Percentiles rank a stretch among this genome's conserved stretches.
Evolutionary conservation across 192 early-diverging fungal species (phyloP).

Genomic region (Mortierella alpina): DNA sequence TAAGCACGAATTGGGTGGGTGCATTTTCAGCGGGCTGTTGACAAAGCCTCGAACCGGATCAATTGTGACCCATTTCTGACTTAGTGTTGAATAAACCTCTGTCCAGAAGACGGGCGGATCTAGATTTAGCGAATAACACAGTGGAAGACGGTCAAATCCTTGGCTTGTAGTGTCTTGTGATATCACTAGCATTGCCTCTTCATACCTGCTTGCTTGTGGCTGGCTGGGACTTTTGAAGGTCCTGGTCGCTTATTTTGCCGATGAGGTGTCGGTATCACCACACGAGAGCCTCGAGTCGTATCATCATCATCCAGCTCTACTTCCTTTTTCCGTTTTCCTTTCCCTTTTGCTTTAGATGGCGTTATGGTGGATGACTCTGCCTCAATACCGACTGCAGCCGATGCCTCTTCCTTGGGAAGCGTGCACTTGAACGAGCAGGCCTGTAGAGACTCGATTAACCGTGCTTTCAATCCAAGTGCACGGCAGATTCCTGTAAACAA

Average conservation of each 20-base stretch:
- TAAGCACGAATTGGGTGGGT: slow-evolving; percentile 56
- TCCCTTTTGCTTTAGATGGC: background rate
- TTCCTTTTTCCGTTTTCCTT: slow-evolving; percentile 34
- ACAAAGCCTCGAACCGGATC: slow-evolving; percentile 67
- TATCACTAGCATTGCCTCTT: background rate
- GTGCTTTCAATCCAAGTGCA: slow-evolving; percentile 61
- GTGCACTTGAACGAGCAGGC: slow-evolving; percentile 70
- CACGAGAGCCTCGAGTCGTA: slow-evolving; percentile 44
- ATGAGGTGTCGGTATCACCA: slow-evolving; percentile 27
- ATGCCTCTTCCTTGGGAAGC: slow-evolving; percentile 35
- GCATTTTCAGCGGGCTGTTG: slow-evolving; percentile 65
- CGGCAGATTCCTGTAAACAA: slow-evolving; percentile 60
- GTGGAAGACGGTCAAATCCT: background rate
- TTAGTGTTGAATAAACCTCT: slow-evolving; percentile 65
- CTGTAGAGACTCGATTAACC: slow-evolving; percentile 75
- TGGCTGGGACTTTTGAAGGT: slow-evolving; percentile 19
- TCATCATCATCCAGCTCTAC: slow-evolving; percentile 37
- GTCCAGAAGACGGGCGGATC: slow-evolving; percentile 73
- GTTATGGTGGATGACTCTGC: background rate
- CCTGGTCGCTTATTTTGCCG: background rate
- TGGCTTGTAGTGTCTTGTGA: background rate
- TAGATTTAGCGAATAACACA: background rate
- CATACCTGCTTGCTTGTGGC: slow-evolving; percentile 32
- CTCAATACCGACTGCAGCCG: slow-evolving; percentile 8
- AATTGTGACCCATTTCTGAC: slow-evolving; percentile 71